Evolutionary conservation across 495 filamentous ascomycete genomes (phyloP), one percentile per base, ranked within the genome.

Genomic region (Podospora conica): DNA sequence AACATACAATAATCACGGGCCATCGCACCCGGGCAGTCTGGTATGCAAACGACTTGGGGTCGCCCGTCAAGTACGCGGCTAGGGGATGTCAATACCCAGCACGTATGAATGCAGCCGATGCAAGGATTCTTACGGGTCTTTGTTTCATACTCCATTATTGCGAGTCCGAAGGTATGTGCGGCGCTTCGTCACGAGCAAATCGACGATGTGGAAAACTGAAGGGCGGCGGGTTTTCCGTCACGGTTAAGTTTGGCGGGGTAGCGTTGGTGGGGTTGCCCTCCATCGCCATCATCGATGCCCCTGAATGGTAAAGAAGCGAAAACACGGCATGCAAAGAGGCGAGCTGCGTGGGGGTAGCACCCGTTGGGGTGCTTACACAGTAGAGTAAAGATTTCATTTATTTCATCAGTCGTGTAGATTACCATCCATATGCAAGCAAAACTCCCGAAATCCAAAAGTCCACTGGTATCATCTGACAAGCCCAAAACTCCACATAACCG

Each of bases 1-100:
- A 67, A 18, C 86, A 72, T 68, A 96, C 93, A 58, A 98, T 76
- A 73, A 98, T 98, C 54, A 96, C 82, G 9, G 95, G 95, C 95
- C 95, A 98, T 73, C 95, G 84, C 54, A 93, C 88, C 68, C 88
- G 83, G 23, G 88, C 92, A 21, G 93, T 95, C 67, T 87, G 71
- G 71, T 86, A 93, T 60, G 90, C 95, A 72, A 98, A 98, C 61
- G 93, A 97, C 18, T 82, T 90, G 70, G 84, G 85, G 81, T 97
- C 92, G 66, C 86, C 85, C 60, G 91, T 97, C 64, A 79, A 80
- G 73, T 89, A 93, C 58, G 84, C 87, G n/a, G 88, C 92, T 97
- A 60, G 1, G 58, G 21, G 20, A 0, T 15, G 18, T 15, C 23
- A 53, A 8, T 24, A 55, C 21, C 24, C 23, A 57, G 21, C 15